Evolutionary conservation across 2,329 filamentous ascomycete species (phyloP), one percentile per base, ranked within the genome.

Genomic region (Penicillium occitanis): DNA sequence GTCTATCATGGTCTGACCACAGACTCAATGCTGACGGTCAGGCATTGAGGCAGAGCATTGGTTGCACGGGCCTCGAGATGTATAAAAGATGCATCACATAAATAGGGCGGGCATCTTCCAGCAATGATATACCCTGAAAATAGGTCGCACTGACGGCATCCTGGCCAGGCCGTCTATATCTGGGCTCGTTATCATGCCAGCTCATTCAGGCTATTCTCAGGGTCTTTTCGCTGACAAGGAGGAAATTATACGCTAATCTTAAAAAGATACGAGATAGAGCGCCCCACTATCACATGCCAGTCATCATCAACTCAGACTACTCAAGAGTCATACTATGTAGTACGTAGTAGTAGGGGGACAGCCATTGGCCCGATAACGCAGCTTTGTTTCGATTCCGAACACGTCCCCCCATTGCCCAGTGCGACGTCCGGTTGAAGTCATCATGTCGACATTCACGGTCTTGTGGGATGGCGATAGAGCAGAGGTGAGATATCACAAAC

Each of bases 211-310:
- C 25, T n/a, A 50, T 14, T 33, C 33, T 53, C 25, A n/a, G 28
- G 14, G 13, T 33, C 30, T 33, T 33, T 6, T 33, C 30, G 10
- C 30, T 30, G 25, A 25, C 25, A 25, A 25, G 25, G 4, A 25
- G 25, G 25, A 25, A 25, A 25, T 25, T 25, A 22, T 5, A 22
- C 46, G 48, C 48, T 51, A 51, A 51, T 25, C 48, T 51, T 17
- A 8, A 30, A 57, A 14, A 25, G 55, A 58, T 40, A 22, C 25
- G 53, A 40, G 22, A 58, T 33, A 51, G 19, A 35, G 17, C 2
- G 63, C 30, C 63, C 63, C 63, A 51, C 63, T 61, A 46, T 65
- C 63, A 65, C 63, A 65, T 65, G 63, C 63, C 22, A 65, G 40
- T 33, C 25, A 28, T 30, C 25, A 51, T 30, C 25, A 14, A 10